Evolutionary conservation across 1,284 basidiomycete genomes (phyloP).

Genomic region (Afroboletus lepidellus): DNA sequence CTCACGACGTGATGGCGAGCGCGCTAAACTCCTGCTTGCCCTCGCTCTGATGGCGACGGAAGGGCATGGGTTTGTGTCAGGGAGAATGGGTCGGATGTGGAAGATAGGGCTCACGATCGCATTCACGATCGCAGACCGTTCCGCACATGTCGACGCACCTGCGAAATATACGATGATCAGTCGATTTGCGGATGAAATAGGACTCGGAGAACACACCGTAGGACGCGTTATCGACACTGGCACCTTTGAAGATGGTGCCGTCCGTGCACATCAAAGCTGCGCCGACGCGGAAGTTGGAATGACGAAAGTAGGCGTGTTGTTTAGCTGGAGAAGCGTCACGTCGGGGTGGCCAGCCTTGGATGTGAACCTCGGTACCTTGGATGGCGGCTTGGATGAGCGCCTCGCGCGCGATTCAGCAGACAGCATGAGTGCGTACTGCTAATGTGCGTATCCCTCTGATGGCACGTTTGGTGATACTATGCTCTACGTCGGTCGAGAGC

Average conservation of each 20-base stretch:
- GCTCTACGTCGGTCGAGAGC: no score
- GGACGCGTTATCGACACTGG: conserved; percentile 90
- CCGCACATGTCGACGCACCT: conserved; percentile 84
- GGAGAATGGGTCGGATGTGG: not conserved
- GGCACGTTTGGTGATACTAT: not conserved
- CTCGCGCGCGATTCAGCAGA: conserved; percentile 21
- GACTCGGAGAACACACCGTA: conserved; percentile 55
- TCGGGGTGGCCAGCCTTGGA: no score
- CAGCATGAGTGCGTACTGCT: conserved; percentile 26
- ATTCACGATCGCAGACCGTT: conserved; percentile 83
- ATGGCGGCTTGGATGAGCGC: conserved; percentile 43
- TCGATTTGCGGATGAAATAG: not conserved
- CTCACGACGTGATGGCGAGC: conserved; percentile 73
- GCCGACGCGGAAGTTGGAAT: conserved; percentile 89
- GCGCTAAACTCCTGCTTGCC: conserved; percentile 66
- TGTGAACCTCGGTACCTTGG: conserved; percentile 26
- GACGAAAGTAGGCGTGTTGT: conserved; percentile 62
- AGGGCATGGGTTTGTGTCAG: not conserved
- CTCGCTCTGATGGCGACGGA: conserved; percentile 60
- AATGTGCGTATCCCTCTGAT: not conserved
- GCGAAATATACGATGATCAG: not conserved
- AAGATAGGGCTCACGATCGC: conserved; percentile 59
- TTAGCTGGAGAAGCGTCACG: conserved; percentile 41
- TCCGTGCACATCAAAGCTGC: conserved; percentile 73
- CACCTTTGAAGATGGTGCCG: conserved; percentile 75